Conservation (phyloP, 2,329 filamentous ascomycete species). For the Colletotrichum sp. region DNA sequence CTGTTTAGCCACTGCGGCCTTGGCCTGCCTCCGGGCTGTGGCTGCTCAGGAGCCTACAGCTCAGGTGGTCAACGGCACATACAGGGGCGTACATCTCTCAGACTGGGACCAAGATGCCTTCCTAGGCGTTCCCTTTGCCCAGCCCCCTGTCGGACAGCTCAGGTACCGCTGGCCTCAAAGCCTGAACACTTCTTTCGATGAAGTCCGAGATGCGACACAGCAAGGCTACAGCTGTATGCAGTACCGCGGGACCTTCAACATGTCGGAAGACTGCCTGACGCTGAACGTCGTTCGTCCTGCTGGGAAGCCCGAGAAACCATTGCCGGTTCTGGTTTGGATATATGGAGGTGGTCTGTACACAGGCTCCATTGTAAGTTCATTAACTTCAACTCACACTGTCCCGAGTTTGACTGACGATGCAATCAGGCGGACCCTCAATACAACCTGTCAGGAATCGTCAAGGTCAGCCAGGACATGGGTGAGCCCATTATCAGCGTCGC, state of each 20-base stretch:
- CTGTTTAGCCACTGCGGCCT: neutral
- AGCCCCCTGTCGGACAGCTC: slow-evolving; percentile 38
- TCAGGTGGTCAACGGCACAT: slow-evolving; percentile 36
- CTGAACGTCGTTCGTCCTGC: slow-evolving; percentile 47
- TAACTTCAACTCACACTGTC: too few species aligned
- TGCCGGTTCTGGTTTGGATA: slow-evolving; percentile 60
- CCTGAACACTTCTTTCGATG: slow-evolving; percentile 43
- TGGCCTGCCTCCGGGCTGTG: slow-evolving; percentile 2
- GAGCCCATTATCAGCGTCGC: slow-evolving; percentile 59
- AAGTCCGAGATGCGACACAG: slow-evolving; percentile 40
- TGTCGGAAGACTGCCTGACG: slow-evolving; percentile 55
- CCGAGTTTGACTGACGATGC: neutral
- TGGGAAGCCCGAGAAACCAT: slow-evolving; percentile 30
- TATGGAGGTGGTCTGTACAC: slow-evolving; percentile 60
- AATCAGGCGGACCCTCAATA: slow-evolving; percentile 57
- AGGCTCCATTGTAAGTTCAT: slow-evolving; percentile 43
- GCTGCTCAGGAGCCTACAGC: slow-evolving; percentile 15
- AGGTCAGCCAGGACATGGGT: slow-evolving; percentile 53
- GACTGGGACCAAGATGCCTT: slow-evolving; percentile 45
- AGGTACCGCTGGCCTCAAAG: slow-evolving; percentile 41
- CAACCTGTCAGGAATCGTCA: slow-evolving; percentile 67
- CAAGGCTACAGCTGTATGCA: slow-evolving; percentile 54
- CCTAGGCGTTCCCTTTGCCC: slow-evolving; percentile 38
- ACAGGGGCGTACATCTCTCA: slow-evolving; percentile 35
- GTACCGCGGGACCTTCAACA: slow-evolving; percentile 43